phyloP scores from a whole-genome alignment of 192 early-diverging fungal species.

The Lobosporangium transversale region DNA sequence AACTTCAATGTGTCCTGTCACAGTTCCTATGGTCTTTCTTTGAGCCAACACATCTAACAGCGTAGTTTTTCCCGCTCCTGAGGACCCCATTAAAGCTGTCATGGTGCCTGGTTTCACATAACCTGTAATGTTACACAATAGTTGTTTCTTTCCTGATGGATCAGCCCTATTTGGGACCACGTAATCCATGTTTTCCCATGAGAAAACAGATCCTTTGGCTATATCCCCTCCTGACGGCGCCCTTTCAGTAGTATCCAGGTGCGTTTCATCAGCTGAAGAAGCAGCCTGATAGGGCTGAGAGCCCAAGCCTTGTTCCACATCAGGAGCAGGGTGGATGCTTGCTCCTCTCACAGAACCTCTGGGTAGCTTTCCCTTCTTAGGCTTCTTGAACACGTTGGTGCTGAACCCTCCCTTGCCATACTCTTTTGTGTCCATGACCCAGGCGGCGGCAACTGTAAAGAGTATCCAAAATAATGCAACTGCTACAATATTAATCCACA shows the following conservation, averaged over 20 bases:
- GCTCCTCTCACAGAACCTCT: neutral
- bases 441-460: conserved; percentile 41
- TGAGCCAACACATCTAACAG: conserved; percentile 79
- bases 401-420: conserved; percentile 63
- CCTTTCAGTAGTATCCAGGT: conserved; percentile 30
- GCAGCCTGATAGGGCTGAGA: conserved; percentile 50
- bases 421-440: conserved; percentile 71
- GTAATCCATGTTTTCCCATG: conserved; percentile 76
- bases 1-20: conserved; percentile 78
- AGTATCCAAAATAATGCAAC: conserved; percentile 60
- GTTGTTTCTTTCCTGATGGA: conserved; percentile 63
- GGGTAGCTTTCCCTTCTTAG: neutral
- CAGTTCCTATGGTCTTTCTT: conserved; percentile 77
- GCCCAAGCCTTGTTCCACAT: conserved; percentile 33
- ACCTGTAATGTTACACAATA: conserved; percentile 72
- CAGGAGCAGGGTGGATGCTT: conserved; percentile 15
- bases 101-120: conserved; percentile 80
- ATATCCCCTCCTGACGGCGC: conserved; percentile 61
- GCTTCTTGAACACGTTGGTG: conserved; percentile 59
- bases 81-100: conserved; percentile 87
- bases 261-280: conserved; percentile 62
- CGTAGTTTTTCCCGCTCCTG: conserved; percentile 83
- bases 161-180: conserved; percentile 70
- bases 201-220: conserved; percentile 65
- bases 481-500: conserved; percentile 70